Conservation (phyloP, 768 basidiomycete species). For the Collybia sordida region DNA sequence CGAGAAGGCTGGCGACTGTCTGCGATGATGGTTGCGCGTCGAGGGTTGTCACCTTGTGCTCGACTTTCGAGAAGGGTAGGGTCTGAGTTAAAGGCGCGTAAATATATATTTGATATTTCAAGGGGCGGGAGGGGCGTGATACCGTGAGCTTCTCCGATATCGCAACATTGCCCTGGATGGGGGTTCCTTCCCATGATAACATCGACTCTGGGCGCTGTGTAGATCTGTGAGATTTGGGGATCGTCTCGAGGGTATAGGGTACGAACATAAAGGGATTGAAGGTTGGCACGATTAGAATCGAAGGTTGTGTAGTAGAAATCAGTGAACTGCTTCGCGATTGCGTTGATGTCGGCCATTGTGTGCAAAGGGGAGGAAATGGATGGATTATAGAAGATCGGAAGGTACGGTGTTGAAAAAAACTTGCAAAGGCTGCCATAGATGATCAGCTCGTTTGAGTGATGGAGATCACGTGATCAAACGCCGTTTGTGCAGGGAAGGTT, state of each 20-base stretch:
- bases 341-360: slow-evolving; percentile 71
- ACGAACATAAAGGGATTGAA: slow-evolving; percentile 79
- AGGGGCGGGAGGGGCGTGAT: slow-evolving; percentile 6
- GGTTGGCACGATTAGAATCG: slow-evolving; percentile 54
- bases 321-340: slow-evolving; percentile 76
- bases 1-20: slow-evolving; percentile 56
- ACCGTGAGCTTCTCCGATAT: slow-evolving; percentile 81
- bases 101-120: background rate
- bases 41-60: slow-evolving; percentile 77
- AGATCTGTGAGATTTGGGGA: slow-evolving; percentile 25
- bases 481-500: slow-evolving; percentile 1
- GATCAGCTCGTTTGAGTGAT: background rate
- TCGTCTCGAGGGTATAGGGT: slow-evolving; percentile 7
- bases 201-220: slow-evolving; percentile 76
- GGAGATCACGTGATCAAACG: slow-evolving; percentile 16
- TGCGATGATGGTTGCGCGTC: slow-evolving; percentile 86
- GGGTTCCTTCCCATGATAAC: slow-evolving; percentile 77
- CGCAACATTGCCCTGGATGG: slow-evolving; percentile 46
- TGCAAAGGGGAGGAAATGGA: slow-evolving; percentile 13
- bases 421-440: too few relatives aligned
- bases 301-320: slow-evolving; percentile 85
- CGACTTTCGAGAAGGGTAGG: slow-evolving; percentile 80
- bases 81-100: slow-evolving; percentile 34
- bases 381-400: slow-evolving; percentile 9
- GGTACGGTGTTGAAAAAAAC: slow-evolving; percentile 11